Base-by-base conservation (phyloP, 345 rosid species). In the Murraya paniculata region DNA sequence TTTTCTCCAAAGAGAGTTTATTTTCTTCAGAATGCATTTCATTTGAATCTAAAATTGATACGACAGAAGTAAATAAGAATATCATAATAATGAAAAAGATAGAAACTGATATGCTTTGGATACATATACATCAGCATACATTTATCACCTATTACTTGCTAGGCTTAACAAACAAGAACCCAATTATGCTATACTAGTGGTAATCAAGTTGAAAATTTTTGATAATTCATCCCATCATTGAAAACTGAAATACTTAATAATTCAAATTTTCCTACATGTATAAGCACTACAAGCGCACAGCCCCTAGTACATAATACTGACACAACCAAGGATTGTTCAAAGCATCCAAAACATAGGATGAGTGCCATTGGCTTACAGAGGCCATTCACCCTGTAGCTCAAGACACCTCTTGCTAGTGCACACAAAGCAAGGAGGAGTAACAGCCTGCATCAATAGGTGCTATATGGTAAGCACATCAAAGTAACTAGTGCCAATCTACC, bases 1-100 rank as follows among this genome's bases (percentile, higher is more conserved):
- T 87, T 81, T 84, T 89, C 73, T 93, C 98, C 14, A 70, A 53
- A 30, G 92, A 87, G 68, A 82, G 83, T 81, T 86, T 89, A 73
- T 90, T 87, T 77, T 93, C 97, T 82, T 85, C 89, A 67, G 83
- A 83, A 31, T 83, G 92, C 71, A 81, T 83, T 80, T 91, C 93
- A 22, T 85, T 85, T 66, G 92, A 88, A 86, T 91, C 95, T 87
- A 73, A 80, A 80, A 81, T 59, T 28, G 65, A 74, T 28, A 80
- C 59, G 22, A 71, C 6, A 30, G 71, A 75, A 69, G 22, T 18
- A 48, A 68, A 66, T 31, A 79, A 45, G 30, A 53, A 64, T 30
- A 73, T 13, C 73, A 7, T 3, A 73, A 33, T 45, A 38, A 76
- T 73, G 4, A 14, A 50, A 67, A 53, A 10, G 36, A 35, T 56